Percentiles rank a stretch among this genome's conserved stretches.
These are phyloP conservation scores for Massariosphaeria phaeospora DNA, from an alignment of 495 filamentous ascomycete genomes.

Conservation along the genomic window DNA sequence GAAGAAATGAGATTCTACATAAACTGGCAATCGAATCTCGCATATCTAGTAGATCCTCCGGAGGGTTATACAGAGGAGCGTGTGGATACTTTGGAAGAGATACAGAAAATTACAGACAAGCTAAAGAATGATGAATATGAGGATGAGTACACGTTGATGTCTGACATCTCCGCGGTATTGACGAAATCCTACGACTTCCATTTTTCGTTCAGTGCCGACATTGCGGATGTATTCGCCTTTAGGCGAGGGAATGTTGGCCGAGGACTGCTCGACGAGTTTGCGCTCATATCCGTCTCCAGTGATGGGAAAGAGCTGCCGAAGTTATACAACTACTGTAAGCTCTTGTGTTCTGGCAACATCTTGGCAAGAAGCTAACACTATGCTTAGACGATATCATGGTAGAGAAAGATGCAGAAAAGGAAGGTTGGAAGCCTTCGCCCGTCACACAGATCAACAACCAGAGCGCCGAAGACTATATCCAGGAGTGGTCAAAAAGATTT, in stretches of 20 bases:
- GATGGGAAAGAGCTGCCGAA: conserved; percentile 28
- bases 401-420: conserved; percentile 6
- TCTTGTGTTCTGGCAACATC: not conserved
- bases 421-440: conserved; percentile 21
- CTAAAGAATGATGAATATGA: conserved; percentile 41
- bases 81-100: conserved; percentile 44
- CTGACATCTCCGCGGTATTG: conserved; percentile 42
- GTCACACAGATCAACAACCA: conserved; percentile 40
- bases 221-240: conserved; percentile 23
- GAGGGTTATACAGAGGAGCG: conserved; percentile 45
- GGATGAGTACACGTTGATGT: conserved; percentile 44
- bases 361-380: not conserved
- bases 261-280: conserved; percentile 20
- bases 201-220: conserved; percentile 40
- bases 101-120: conserved; percentile 39
- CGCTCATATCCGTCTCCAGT: conserved; percentile 25
- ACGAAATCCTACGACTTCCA: conserved; percentile 47
- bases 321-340: conserved; percentile 26
- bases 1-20: conserved; percentile 44
- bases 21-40: conserved; percentile 45
- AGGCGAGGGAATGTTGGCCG: conserved; percentile 14
- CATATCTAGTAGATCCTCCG: conserved; percentile 44
- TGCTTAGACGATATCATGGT: conserved; percentile 22
- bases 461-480: conserved; percentile 38
- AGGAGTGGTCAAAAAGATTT: conserved; percentile 35